These are phyloP conservation scores for Santalum album DNA, from an alignment of 164 flowering plant genomes.

Conservation along the genomic window DNA sequence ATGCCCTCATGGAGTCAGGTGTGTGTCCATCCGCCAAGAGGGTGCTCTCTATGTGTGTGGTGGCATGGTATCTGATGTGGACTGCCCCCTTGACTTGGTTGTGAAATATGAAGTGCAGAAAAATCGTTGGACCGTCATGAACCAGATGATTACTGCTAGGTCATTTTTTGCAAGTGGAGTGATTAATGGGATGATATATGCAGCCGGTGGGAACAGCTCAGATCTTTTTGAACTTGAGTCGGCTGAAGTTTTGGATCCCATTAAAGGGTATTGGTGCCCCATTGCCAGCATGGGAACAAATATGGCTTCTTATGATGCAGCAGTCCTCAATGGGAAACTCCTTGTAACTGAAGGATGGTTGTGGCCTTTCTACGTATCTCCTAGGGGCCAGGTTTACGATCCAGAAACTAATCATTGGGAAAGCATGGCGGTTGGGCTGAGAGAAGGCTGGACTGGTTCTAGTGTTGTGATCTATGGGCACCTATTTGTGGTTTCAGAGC, in stretches of 20 bases:
- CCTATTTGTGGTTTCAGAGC: constrained; percentile 58
- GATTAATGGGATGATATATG: constrained; percentile 52
- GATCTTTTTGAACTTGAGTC: constrained; percentile 44
- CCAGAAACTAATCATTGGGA: constrained; percentile 49
- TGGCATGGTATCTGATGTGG: constrained; percentile 43
- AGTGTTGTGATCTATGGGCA: constrained; percentile 48
- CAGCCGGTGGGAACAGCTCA: constrained; percentile 57
- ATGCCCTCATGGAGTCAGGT: constrained; percentile 44
- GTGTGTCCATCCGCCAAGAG: constrained; percentile 35
- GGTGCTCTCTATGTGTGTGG: constrained; percentile 50
- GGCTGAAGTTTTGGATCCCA: constrained; percentile 49
- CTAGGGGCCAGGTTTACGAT: constrained; percentile 60
- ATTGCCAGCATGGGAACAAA: constrained; percentile 43
- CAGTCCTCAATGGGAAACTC: constrained; percentile 55
- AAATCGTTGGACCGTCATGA: constrained; percentile 67
- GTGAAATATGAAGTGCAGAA: constrained; percentile 45
- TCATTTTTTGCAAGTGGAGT: constrained; percentile 52
- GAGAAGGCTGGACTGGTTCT: constrained; percentile 73
- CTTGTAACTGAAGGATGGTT: constrained; percentile 67
- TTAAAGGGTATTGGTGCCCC: constrained; percentile 35
- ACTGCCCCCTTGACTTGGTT: constrained; percentile 47
- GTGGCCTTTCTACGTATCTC: constrained; percentile 60
- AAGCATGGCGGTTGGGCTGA: constrained; percentile 42
- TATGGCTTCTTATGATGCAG: constrained; percentile 55
- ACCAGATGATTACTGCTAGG: constrained; percentile 45